Conservation (phyloP, 1,284 basidiomycete species). For the Clitocybe nebularis region DNA sequence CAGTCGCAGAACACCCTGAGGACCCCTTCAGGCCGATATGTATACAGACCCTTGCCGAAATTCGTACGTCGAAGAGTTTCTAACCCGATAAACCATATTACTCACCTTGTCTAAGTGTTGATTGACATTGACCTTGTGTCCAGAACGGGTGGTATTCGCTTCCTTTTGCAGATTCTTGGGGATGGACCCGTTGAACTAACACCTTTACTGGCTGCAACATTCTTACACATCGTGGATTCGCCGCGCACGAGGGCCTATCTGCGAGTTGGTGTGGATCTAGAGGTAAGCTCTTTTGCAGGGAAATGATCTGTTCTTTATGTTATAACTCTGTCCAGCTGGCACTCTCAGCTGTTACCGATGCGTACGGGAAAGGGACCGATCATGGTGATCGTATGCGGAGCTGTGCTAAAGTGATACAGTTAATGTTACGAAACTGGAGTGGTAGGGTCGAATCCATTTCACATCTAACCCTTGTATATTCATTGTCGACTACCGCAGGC, state of each 20-base stretch:
- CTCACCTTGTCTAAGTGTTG: constrained; percentile 20
- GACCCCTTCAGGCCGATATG: constrained; percentile 85
- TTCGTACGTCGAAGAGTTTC: constrained; percentile 62
- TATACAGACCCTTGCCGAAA: constrained; percentile 89
- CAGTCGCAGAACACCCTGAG: constrained; percentile 90
- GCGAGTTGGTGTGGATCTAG: constrained; percentile 83
- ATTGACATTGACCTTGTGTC: constrained; percentile 85
- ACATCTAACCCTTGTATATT: constrained; percentile 32
- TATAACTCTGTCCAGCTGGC: constrained; percentile 55
- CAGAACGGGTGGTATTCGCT: constrained; percentile 81
- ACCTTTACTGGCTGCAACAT: constrained; percentile 79
- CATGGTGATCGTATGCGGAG: constrained; percentile 77
- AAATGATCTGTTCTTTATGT: background rate
- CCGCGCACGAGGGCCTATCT: constrained; percentile 82
- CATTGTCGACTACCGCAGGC: constrained; percentile 40
- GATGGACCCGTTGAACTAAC: constrained; percentile 87
- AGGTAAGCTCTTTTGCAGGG: constrained; percentile 49
- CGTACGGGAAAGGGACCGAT: constrained; percentile 78
- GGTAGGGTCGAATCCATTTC: constrained; percentile 48
- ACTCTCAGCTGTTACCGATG: constrained; percentile 85
- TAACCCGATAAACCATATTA: constrained; percentile 5
- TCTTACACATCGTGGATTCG: constrained; percentile 84
- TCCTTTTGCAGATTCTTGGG: constrained; percentile 81
- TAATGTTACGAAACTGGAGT: constrained; percentile 90
- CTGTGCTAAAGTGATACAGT: constrained; percentile 75